Evolutionary conservation across 2,329 filamentous ascomycete genomes (phyloP).

Genomic region (Penicillium paneum): DNA sequence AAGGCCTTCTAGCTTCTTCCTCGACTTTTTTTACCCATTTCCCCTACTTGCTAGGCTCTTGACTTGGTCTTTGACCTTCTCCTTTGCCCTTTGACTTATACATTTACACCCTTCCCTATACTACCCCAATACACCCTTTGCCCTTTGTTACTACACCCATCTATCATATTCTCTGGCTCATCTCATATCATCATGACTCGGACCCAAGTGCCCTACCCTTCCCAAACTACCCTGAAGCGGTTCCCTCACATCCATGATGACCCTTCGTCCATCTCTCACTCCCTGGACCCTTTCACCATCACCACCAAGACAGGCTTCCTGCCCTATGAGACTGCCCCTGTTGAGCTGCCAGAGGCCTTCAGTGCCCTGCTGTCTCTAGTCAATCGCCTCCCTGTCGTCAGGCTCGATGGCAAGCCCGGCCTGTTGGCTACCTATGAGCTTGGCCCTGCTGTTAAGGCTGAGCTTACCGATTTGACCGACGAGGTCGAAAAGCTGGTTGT

Average conservation of each 20-base stretch:
- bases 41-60: conserved; percentile 10
- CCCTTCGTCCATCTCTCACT: conserved; percentile 39
- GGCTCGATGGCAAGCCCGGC: conserved; percentile 67
- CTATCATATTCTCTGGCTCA: neutral
- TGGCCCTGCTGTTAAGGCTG: conserved; percentile 69
- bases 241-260: conserved; percentile 48
- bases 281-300: conserved; percentile 48
- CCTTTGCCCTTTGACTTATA: conserved; percentile 7
- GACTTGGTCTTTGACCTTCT: conserved; percentile 14
- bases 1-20: conserved; percentile 4
- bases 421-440: conserved; percentile 72
- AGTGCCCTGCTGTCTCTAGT: conserved; percentile 68
- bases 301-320: conserved; percentile 48
- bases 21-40: conserved; percentile 18
- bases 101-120: neutral
- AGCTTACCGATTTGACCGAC: conserved; percentile 72
- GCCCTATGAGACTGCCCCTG: conserved; percentile 40
- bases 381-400: conserved; percentile 75
- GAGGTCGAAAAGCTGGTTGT: conserved; percentile 65
- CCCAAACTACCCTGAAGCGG: conserved; percentile 34
- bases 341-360: conserved; percentile 68
- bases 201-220: conserved; percentile 31
- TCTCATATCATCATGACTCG: conserved; percentile 34
- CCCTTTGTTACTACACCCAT: neutral
- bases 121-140: neutral